phyloP scores from a whole-genome alignment of 176 grass and related monocot genomes.

The Bromus sterilis region DNA sequence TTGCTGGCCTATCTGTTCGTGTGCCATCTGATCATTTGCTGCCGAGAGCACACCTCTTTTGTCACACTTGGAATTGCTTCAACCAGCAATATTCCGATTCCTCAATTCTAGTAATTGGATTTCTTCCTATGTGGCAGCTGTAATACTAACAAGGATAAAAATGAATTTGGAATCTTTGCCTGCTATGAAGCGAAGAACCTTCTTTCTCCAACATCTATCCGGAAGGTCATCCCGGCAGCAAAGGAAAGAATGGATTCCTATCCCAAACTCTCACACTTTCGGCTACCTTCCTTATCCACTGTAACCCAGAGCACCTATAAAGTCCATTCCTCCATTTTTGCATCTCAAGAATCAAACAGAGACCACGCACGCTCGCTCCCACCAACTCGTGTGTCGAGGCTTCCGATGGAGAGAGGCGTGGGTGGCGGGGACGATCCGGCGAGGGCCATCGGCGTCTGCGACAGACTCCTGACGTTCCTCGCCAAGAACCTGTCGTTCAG shows the following conservation, averaged over 20 bases:
- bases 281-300: background rate
- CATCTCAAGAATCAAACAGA: background rate
- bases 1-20: background rate
- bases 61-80: constrained; percentile 1
- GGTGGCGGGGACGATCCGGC: background rate
- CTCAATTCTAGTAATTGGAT: no score
- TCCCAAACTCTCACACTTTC: background rate
- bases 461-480: constrained; percentile 39
- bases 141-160: background rate
- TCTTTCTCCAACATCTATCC: background rate
- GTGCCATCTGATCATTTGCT: background rate
- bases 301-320: constrained; percentile 26
- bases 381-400: background rate
- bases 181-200: background rate
- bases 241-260: constrained; percentile 35
- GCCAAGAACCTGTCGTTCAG: constrained; percentile 27
- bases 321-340: background rate
- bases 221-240: background rate
- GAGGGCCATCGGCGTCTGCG: constrained; percentile 24
- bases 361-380: background rate
- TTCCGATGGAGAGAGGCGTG: constrained; percentile 1
- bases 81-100: background rate
- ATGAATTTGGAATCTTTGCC: constrained; percentile 7
- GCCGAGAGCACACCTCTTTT: background rate
- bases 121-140: background rate